phyloP scores from a whole-genome alignment of 345 rosid species.

The Salix suchowensis region DNA sequence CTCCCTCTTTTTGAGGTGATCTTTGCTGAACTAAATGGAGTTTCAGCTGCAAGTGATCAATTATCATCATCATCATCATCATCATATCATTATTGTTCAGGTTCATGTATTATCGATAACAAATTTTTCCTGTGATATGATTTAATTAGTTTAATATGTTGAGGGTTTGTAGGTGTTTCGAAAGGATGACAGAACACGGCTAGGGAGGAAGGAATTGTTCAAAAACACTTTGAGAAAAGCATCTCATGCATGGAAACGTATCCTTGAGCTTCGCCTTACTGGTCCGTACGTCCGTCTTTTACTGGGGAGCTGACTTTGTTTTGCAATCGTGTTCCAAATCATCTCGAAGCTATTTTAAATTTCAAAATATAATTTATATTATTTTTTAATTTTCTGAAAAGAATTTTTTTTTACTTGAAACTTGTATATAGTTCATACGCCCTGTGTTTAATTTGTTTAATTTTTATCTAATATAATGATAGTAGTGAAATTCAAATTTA shows the following conservation, averaged over 20 bases:
- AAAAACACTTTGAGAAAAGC: constrained; percentile 78
- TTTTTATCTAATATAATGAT: too few relatives aligned
- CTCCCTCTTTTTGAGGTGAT: background rate
- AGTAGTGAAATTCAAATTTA: too few relatives aligned
- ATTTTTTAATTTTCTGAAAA: too few relatives aligned
- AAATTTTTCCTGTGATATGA: background rate
- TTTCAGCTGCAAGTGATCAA: background rate
- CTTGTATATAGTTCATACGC: too few relatives aligned
- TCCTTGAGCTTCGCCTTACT: constrained; percentile 73
- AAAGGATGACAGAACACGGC: constrained; percentile 66
- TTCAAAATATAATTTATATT: too few relatives aligned
- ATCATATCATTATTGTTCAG: background rate
- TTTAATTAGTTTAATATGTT: background rate
- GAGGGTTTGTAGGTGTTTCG: constrained; percentile 49
- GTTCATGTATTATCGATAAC: background rate
- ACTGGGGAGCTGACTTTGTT: background rate
- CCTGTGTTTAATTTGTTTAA: too few relatives aligned
- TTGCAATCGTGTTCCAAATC: too few relatives aligned
- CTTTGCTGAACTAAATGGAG: too few relatives aligned
- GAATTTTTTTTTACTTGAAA: too few relatives aligned
- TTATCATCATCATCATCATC: background rate
- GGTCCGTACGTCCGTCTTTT: constrained; percentile 36
- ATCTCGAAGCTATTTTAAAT: too few relatives aligned
- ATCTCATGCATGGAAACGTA: constrained; percentile 84
- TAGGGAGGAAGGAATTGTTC: constrained; percentile 88